Conservation (phyloP, 176 grass and related monocot species). For the Secale cereale region DNA sequence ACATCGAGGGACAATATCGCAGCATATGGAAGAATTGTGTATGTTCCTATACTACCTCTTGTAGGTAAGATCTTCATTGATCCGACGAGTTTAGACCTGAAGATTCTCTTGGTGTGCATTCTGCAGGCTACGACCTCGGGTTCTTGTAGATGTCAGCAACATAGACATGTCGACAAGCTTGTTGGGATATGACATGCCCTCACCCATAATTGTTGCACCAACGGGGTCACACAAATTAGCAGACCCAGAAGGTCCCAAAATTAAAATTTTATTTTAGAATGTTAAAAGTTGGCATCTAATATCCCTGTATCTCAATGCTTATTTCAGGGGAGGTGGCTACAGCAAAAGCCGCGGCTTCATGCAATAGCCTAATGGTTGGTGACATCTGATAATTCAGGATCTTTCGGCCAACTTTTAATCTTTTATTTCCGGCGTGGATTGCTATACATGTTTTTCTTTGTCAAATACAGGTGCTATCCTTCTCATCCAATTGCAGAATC, state of each 20-base stretch:
- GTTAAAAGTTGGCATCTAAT: neutral
- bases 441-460: constrained; percentile 7
- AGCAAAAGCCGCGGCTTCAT: constrained; percentile 80
- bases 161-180: constrained; percentile 80
- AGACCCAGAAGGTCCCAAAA: constrained; percentile 61
- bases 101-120: neutral
- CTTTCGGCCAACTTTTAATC: neutral
- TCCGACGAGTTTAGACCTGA: neutral
- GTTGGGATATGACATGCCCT: constrained; percentile 60
- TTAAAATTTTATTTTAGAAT: neutral
- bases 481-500: constrained; percentile 61
- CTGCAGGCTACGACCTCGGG: constrained; percentile 69
- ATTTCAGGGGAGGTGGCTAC: constrained; percentile 82
- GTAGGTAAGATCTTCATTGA: constrained; percentile 2
- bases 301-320: constrained; percentile 13
- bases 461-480: constrained; percentile 68
- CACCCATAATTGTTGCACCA: constrained; percentile 79
- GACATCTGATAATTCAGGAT: neutral
- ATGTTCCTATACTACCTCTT: neutral
- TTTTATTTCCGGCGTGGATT: neutral
- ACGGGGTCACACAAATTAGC: constrained; percentile 62
- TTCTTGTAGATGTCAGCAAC: constrained; percentile 84
- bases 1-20: constrained; percentile 76
- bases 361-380: constrained; percentile 85
- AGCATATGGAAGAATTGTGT: constrained; percentile 81